A percentile compares a stretch with the other conserved stretches of the same genome.
These are phyloP conservation scores for Backusella tarrabulga DNA, from an alignment of 192 early-diverging fungal genomes.

Conservation along the genomic window DNA sequence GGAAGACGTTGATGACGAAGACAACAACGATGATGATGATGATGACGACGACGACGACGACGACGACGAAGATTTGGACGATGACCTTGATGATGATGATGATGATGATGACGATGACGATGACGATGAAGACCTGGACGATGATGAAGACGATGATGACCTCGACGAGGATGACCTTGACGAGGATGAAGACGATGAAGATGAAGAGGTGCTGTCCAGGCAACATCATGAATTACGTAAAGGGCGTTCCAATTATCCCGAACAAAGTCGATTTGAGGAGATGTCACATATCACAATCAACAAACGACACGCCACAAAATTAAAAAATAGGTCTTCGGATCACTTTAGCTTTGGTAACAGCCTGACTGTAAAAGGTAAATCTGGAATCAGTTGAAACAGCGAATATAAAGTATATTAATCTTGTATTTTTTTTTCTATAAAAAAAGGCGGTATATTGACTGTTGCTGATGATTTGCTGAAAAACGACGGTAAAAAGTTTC, in stretches of 20 bases:
- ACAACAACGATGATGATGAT: conserved; percentile 42
- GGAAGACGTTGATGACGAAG: conserved; percentile 31
- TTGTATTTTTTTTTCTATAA: no score
- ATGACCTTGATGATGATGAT: conserved; percentile 54
- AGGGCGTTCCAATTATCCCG: neutral
- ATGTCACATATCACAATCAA: neutral
- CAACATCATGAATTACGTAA: neutral
- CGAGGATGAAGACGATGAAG: neutral
- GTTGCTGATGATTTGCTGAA: conserved; percentile 89
- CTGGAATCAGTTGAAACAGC: no score
- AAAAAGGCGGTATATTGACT: conserved; percentile 56
- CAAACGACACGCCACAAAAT: neutral
- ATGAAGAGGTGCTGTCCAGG: neutral
- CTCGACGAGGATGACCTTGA: neutral
- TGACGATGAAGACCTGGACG: conserved; percentile 36
- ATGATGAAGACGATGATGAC: conserved; percentile 43
- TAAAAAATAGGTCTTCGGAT: conserved; percentile 15
- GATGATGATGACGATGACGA: conserved; percentile 61
- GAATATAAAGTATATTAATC: no score
- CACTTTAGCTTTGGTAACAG: conserved; percentile 72
- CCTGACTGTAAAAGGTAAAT: conserved; percentile 73
- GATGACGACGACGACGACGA: conserved; percentile 43
- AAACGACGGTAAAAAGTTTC: conserved; percentile 92
- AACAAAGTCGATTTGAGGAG: neutral
- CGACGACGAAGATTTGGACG: conserved; percentile 51